Conservation (phyloP, 345 rosid genomes). For the Balakata baccata region DNA sequence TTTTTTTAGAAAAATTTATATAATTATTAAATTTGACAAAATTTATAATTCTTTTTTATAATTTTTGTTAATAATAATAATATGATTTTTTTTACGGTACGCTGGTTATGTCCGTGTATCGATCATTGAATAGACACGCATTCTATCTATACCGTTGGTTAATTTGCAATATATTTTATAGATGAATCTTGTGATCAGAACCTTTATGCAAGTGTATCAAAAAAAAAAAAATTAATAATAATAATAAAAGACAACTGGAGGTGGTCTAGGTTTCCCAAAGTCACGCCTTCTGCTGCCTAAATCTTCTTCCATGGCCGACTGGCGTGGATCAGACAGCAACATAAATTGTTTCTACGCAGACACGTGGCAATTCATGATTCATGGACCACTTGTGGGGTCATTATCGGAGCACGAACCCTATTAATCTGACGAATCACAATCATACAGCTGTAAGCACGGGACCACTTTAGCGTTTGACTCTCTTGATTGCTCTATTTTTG, state of each 20-base stretch:
- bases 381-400: constrained; percentile 28
- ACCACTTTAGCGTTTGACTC: constrained; percentile 13
- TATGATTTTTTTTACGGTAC: no score
- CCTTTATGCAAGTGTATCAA: no score
- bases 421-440: background rate
- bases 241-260: background rate
- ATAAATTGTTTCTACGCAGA: background rate
- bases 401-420: background rate
- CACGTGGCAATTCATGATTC: constrained; percentile 18
- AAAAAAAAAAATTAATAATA: no score
- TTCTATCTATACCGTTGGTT: no score
- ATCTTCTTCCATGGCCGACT: background rate
- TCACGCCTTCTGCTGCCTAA: constrained; percentile 7
- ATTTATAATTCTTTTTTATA: no score
- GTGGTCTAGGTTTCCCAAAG: background rate
- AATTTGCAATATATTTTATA: no score
- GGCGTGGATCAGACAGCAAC: constrained; percentile 14
- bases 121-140: no score
- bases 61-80: no score
- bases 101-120: no score
- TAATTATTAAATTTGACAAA: no score
- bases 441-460: constrained; percentile 9
- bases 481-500: background rate
- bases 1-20: no score
- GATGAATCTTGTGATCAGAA: no score